Percentiles rank a stretch among this genome's conserved stretches.
Evolutionary conservation across 2,329 filamentous ascomycete genomes (phyloP).

Genomic region (Chrysoporthe deuterocubensis): DNA sequence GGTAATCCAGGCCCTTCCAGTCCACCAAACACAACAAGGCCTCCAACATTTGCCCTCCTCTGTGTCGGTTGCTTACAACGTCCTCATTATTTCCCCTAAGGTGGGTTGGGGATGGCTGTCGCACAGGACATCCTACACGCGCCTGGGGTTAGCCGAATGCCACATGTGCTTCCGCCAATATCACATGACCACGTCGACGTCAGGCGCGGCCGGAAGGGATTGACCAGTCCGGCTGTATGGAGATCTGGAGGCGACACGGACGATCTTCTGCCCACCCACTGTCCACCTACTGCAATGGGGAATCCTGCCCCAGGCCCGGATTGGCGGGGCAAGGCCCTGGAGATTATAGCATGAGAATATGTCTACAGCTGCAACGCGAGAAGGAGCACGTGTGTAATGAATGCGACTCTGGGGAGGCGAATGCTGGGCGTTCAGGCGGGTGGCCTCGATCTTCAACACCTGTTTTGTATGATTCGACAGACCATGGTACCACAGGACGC

Average conservation of each 20-base stretch:
- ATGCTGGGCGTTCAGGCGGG: neutral
- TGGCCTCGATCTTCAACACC: neutral
- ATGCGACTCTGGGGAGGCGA: constrained; percentile 8
- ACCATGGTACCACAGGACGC: neutral
- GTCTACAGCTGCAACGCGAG: neutral
- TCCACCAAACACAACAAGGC: constrained; percentile 16
- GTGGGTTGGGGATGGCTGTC: neutral
- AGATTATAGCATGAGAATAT: neutral
- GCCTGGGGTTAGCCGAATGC: neutral
- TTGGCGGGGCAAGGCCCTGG: neutral
- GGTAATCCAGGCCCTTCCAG: constrained; percentile 11
- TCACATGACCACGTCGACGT: constrained; percentile 7
- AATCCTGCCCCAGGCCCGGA: neutral
- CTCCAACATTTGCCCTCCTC: constrained; percentile 4
- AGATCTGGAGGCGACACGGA: constrained; percentile 4
- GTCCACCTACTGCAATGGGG: neutral
- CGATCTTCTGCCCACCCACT: neutral
- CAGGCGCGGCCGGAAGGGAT: neutral
- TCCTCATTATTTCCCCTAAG: constrained; percentile 19
- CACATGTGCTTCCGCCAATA: neutral
- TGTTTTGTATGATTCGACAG: neutral
- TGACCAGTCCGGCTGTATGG: neutral
- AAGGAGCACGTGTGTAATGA: neutral
- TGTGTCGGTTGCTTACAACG: neutral
- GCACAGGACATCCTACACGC: neutral